phyloP scores from a whole-genome alignment of 345 rosid species.

The Punica granatum region DNA sequence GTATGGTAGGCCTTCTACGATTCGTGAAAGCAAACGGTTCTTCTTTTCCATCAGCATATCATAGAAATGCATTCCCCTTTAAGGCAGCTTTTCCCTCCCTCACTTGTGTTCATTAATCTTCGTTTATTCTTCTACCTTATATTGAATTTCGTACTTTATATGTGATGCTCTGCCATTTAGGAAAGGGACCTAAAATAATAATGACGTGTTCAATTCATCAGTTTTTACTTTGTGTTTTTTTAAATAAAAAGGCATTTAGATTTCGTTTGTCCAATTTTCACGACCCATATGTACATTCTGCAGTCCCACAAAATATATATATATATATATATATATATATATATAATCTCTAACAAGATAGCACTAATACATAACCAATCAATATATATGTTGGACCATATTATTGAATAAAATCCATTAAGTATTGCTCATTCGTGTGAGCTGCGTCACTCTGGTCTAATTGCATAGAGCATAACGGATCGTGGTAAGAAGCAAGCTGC shows the following conservation, averaged over 20 bases:
- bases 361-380: too few relatives aligned
- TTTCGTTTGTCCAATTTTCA: too few relatives aligned
- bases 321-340: too few relatives aligned
- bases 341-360: too few relatives aligned
- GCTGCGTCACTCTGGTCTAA: not conserved
- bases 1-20: not conserved
- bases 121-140: not conserved
- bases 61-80: not conserved
- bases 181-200: too few relatives aligned
- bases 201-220: not conserved
- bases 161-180: too few relatives aligned
- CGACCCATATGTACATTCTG: too few relatives aligned
- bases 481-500: not conserved
- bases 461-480: not conserved
- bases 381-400: too few relatives aligned
- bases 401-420: too few relatives aligned
- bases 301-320: too few relatives aligned
- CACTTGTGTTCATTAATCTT: not conserved
- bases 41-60: not conserved
- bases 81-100: not conserved
- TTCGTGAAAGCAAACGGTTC: not conserved
- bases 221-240: too few relatives aligned
- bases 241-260: too few relatives aligned
- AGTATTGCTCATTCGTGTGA: not conserved
- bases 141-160: not conserved